Evolutionary conservation across 1,284 basidiomycete species (phyloP).

Genomic region (Vanrija sp.): DNA sequence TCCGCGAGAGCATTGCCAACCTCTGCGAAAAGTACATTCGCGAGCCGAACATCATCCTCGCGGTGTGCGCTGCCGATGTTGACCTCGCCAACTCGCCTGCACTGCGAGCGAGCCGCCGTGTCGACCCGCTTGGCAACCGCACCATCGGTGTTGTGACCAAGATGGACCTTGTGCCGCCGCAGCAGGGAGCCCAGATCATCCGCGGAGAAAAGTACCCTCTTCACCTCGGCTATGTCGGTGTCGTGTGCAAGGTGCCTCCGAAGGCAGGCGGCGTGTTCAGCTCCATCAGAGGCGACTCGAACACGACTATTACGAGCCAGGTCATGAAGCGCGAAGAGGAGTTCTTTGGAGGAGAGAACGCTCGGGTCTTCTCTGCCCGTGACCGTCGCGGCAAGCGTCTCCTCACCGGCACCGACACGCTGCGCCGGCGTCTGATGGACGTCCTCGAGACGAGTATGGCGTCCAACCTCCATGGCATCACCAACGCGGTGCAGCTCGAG

Average conservation of each 20-base stretch:
- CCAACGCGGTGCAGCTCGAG: slow-evolving; percentile 93
- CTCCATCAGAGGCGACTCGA: slow-evolving; percentile 31
- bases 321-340: slow-evolving; percentile 70
- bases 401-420: slow-evolving; percentile 85
- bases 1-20: slow-evolving; percentile 85
- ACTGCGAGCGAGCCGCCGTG: slow-evolving; percentile 82
- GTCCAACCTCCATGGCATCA: slow-evolving; percentile 87
- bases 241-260: slow-evolving; percentile 74
- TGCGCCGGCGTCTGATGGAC: slow-evolving; percentile 86
- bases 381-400: slow-evolving; percentile 49
- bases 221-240: slow-evolving; percentile 93
- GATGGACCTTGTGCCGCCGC: slow-evolving; percentile 92
- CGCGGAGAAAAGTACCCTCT: slow-evolving; percentile 93
- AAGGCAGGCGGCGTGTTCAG: slow-evolving; percentile 45
- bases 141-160: slow-evolving; percentile 99
- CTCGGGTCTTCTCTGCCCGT: slow-evolving; percentile 57
- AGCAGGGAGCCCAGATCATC: slow-evolving; percentile 76
- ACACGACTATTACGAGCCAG: slow-evolving; percentile 52
- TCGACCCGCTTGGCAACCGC: slow-evolving; percentile 88
- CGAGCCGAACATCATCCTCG: slow-evolving; percentile 96
- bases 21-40: slow-evolving; percentile 96
- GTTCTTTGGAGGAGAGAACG: slow-evolving; percentile 69
- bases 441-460: slow-evolving; percentile 98
- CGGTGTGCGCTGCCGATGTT: slow-evolving; percentile 96
- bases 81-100: slow-evolving; percentile 98